Conservation (phyloP, 306 rosid species). For the Castanospermum australe region DNA sequence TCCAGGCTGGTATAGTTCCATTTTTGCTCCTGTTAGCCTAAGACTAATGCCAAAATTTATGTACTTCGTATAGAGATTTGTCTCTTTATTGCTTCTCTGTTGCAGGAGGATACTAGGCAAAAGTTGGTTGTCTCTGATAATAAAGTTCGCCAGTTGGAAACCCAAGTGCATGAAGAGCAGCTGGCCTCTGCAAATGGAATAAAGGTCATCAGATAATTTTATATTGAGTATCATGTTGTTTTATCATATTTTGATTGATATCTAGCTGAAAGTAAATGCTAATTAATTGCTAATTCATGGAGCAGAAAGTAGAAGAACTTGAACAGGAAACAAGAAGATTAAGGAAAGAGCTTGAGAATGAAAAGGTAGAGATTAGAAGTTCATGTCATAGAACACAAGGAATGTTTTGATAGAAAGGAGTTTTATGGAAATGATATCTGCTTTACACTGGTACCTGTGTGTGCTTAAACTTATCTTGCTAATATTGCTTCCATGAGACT, state of each 20-base stretch:
- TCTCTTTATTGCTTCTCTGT: slow-evolving; percentile 31
- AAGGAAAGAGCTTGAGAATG: slow-evolving; percentile 79
- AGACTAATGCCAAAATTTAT: not conserved
- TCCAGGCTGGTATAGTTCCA: slow-evolving; percentile 71
- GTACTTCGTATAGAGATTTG: not conserved
- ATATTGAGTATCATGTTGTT: not conserved
- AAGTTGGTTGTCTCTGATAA: slow-evolving; percentile 79
- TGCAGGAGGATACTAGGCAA: slow-evolving; percentile 89
- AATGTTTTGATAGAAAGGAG: not conserved
- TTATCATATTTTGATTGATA: slow-evolving; percentile 23
- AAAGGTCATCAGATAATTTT: slow-evolving; percentile 46
- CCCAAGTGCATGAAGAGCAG: slow-evolving; percentile 69
- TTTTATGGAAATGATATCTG: not conserved
- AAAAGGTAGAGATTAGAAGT: slow-evolving; percentile 72
- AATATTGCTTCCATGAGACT: slow-evolving; percentile 15
- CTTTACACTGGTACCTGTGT: not conserved
- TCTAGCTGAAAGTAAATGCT: slow-evolving; percentile 24
- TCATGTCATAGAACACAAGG: slow-evolving; percentile 11
- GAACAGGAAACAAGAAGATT: slow-evolving; percentile 61
- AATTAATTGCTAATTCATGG: slow-evolving; percentile 36
- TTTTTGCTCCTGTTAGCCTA: slow-evolving; percentile 19
- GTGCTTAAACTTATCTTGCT: not conserved
- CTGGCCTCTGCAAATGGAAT: slow-evolving; percentile 55
- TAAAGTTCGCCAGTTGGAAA: slow-evolving; percentile 84
- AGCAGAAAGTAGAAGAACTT: slow-evolving; percentile 79